Evolutionary conservation across 179 eudicot genomes (phyloP), one percentile per base, ranked within the genome.

Genomic region (Beta lomatogona): DNA sequence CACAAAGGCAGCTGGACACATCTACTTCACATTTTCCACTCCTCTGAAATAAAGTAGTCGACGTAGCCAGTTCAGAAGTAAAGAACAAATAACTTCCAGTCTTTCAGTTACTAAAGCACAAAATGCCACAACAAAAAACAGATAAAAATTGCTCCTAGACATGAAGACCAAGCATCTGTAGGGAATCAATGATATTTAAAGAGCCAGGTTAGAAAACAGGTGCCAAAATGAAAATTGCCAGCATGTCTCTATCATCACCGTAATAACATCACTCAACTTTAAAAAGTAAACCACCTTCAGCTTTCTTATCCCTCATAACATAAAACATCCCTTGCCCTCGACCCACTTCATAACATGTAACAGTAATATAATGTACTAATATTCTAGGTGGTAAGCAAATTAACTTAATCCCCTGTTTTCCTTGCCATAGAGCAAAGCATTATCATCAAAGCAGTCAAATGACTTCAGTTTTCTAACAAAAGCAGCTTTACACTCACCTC

Each of bases 401-500:
- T 21, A 9, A 25, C 4, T 7, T 31, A 21, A 19, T 21, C 53
- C 14, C 18, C 2, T 18, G 58, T 58, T 57, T 63, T 4, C 65
- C 45, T 16, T 63, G 75, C 18, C n/a, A 48, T 60, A 46, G 16
- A 48, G 7, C 8, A 14, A 45, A 19, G 41, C 3, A 55, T 21
- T 0, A 31, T 22, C 65, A 45, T 77, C 50, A 45, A 5, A 61
- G 67, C 52, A 80, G 78, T 63, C 48, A 31, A 45, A 55, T 64
- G 46, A 71, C 19, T 31, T 71, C 22, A n/a, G 5, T 66, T 61
- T 19, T 25, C 6, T 31, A 69, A 6, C 28, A 71, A 57, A 78
- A 54, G 18, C 50, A 74, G 53, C 79, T 63, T 77, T 61, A 78
- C 64, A 59, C 93, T 84, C 85, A 93, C 98, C 89, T 97, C 99